phyloP scores from a whole-genome alignment of 495 filamentous ascomycete genomes.

The Lophiostoma macrostomum region DNA sequence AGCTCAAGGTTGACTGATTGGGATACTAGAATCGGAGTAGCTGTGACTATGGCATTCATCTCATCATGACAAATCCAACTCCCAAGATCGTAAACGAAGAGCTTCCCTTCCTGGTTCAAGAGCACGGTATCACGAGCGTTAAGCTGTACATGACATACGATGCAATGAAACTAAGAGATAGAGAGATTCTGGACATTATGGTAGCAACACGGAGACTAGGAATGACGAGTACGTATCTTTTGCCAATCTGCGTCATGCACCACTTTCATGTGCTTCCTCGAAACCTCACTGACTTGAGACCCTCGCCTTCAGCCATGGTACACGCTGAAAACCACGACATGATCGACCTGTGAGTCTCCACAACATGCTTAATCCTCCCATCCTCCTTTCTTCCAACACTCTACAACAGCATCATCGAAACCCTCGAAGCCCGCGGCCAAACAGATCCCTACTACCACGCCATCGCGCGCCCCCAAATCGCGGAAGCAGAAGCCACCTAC shows the following conservation, averaged over 20 bases:
- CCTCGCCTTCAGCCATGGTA: no score
- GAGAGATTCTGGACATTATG: conserved; percentile 13
- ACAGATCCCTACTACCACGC: conserved; percentile 43
- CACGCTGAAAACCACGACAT: conserved; percentile 34
- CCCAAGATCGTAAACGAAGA: neutral
- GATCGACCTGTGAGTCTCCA: no score
- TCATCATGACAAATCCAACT: conserved; percentile 4
- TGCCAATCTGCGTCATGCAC: no score
- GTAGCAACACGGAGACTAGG: conserved; percentile 4
- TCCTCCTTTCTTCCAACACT: no score
- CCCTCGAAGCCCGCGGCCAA: conserved; percentile 43
- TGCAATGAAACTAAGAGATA: conserved; percentile 11
- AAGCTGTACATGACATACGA: conserved; percentile 24
- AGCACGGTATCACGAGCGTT: conserved; percentile 8
- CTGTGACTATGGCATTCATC: conserved; percentile 16
- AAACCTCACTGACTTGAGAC: no score
- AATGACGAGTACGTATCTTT: no score
- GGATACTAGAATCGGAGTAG: no score
- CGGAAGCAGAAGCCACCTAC: conserved; percentile 48
- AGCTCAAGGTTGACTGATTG: no score
- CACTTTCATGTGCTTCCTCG: no score
- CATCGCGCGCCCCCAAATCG: conserved; percentile 40
- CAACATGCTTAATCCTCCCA: no score
- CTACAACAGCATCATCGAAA: conserved; percentile 49
- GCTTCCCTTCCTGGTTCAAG: neutral